Evolutionary conservation across 495 filamentous ascomycete species (phyloP), one percentile per base, ranked within the genome.

Genomic region (Penicillium pancosmium): DNA sequence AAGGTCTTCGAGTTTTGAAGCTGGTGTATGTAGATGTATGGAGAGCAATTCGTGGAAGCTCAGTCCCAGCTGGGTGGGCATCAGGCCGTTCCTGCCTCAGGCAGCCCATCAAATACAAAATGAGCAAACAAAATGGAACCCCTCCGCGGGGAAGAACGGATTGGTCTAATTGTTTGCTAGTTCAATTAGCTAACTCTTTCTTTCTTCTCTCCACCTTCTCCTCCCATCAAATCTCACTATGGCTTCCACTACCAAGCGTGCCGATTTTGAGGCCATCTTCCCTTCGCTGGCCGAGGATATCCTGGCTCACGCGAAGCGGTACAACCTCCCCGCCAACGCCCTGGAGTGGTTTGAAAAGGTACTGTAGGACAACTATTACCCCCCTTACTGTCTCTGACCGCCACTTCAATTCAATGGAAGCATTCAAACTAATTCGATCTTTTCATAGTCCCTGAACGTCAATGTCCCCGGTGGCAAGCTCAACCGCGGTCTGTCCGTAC

Each of bases 401-500:
- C 27, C 27, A 31, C 27, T 31, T 48, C 13, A 33, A 10, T 47
- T n/a, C 55, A 50, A 18, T 38, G 44, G 48, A 16, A 21, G 23
- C 9, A 23, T 27, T 23, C 1, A 27, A 9, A 13, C 51, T 54
- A 19, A 54, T 36, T 13, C n/a, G 4, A 50, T 46, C 16, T 19
- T 18, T 5, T 10, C 60, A 16, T 70, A 96, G 92, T 84, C 80
- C 50, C 82, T 98, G 61, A 80, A 90, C 62, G 83, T 86, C 81
- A 98, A 98, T 74, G 84, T 90, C 15, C 77, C 93, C 50, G 95
- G 95, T 67, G 94, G 94, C 67, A 98, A 98, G 84, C 93, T 91
- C 80, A 98, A 98, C 80, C 91, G 94, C 63, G 94, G 95, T 75
- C 94, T 98, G 86, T 97, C 94, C 52, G 92, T 97, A 50, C 89